These are phyloP conservation scores for Colletotrichum neosansevieriae DNA, from an alignment of 2,329 filamentous ascomycete genomes.

Conservation along the genomic window DNA sequence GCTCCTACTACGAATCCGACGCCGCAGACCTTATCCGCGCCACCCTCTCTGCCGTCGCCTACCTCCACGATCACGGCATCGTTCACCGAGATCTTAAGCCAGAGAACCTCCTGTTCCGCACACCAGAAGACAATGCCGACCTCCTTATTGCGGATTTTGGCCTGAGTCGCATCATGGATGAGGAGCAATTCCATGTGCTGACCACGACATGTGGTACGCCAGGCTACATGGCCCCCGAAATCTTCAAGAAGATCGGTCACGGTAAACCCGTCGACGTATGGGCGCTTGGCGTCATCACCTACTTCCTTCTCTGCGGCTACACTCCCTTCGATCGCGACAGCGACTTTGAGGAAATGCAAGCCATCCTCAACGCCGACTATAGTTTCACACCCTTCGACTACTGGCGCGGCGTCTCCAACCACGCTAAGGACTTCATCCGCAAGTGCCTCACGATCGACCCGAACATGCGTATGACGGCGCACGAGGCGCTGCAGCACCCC, in stretches of 20 bases:
- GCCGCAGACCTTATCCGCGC: slow-evolving; percentile 95
- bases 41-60: slow-evolving; percentile 96
- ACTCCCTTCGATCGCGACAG: slow-evolving; percentile 98
- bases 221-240: slow-evolving; percentile 99
- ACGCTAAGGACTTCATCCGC: slow-evolving; percentile 92
- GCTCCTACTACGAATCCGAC: slow-evolving; percentile 97
- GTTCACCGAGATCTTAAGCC: slow-evolving; percentile 98
- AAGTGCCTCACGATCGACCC: slow-evolving; percentile 93
- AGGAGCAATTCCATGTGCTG: slow-evolving; percentile 96
- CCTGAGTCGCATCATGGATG: slow-evolving; percentile 96
- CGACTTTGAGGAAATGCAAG: slow-evolving; percentile 99
- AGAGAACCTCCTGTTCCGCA: slow-evolving; percentile 96
- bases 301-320: slow-evolving; percentile 97
- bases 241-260: slow-evolving; percentile 98
- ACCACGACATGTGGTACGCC: slow-evolving; percentile 98
- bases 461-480: slow-evolving; percentile 87
- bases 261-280: slow-evolving; percentile 98
- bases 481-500: slow-evolving; percentile 77
- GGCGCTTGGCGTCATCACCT: slow-evolving; percentile 98
- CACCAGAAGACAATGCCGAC: slow-evolving; percentile 97
- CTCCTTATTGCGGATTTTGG: slow-evolving; percentile 98
- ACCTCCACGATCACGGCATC: slow-evolving; percentile 98
- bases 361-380: slow-evolving; percentile 96
- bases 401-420: slow-evolving; percentile 91
- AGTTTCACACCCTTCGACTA: slow-evolving; percentile 94